Evolutionary conservation across 257 asterid species (phyloP).

Genomic region (Catharanthus roseus): DNA sequence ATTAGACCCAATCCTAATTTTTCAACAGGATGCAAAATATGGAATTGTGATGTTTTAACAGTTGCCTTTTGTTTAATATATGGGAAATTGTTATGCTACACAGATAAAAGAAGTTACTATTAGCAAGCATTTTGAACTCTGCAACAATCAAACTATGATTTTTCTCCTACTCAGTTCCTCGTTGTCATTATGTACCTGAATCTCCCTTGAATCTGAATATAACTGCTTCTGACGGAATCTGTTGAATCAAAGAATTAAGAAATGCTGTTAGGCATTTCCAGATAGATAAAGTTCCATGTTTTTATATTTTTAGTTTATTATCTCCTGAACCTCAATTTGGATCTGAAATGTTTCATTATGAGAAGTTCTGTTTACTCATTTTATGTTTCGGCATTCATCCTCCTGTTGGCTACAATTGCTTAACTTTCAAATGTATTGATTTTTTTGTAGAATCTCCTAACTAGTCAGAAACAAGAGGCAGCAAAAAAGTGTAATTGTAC

Average conservation of each 20-base stretch:
- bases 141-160: neutral
- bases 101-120: neutral
- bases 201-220: neutral
- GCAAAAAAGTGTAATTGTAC: constrained; percentile 80
- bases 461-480: constrained; percentile 59
- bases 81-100: neutral
- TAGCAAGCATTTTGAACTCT: neutral
- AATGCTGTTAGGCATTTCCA: neutral
- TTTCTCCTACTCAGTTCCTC: neutral
- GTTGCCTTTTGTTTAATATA: neutral
- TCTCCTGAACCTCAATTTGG: neutral
- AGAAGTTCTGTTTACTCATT: neutral
- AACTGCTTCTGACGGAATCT: neutral
- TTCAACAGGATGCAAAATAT: too few relatives aligned
- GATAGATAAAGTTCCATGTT: constrained; percentile 2
- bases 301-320: neutral
- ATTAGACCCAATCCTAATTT: too few relatives aligned
- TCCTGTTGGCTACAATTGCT: neutral
- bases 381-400: neutral
- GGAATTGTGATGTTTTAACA: neutral
- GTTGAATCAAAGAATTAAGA: neutral
- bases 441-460: constrained; percentile 51
- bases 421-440: neutral
- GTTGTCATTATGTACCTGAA: neutral
- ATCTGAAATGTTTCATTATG: neutral